Percentiles rank a stretch among this genome's conserved stretches.
phyloP scores from a whole-genome alignment of 305 asterid species.

The Ilex paraguariensis region DNA sequence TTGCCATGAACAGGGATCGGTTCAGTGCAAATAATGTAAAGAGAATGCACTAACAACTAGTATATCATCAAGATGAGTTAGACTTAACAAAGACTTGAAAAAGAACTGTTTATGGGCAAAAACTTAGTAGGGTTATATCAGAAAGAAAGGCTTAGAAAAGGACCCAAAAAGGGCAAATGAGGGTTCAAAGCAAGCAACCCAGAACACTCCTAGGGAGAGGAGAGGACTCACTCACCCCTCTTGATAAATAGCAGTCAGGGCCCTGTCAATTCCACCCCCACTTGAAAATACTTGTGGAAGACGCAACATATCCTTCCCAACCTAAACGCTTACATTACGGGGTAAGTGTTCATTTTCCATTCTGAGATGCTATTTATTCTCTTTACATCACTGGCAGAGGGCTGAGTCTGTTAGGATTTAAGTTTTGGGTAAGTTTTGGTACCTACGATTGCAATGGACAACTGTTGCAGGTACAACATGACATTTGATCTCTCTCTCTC shows the following conservation, averaged over 20 bases:
- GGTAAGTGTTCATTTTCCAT: conserved; percentile 14
- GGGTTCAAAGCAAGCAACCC: no score
- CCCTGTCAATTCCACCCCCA: not conserved
- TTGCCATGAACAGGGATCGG: no score
- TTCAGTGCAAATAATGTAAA: no score
- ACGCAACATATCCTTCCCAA: conserved; percentile 9
- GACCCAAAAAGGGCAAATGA: no score
- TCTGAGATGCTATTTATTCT: conserved; percentile 3
- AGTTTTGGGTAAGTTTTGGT: conserved; percentile 1
- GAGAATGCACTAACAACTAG: no score
- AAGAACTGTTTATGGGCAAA: no score
- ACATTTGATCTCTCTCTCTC: conserved; percentile 1
- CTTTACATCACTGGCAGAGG: not conserved
- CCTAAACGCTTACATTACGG: conserved; percentile 8
- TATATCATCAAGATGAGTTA: no score
- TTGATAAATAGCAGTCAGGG: not conserved
- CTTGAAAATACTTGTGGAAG: conserved; percentile 11
- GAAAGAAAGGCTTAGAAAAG: no score
- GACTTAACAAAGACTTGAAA: no score
- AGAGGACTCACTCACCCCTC: not conserved
- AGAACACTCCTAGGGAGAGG: no score
- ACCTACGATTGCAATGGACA: conserved; percentile 14
- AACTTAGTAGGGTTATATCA: no score
- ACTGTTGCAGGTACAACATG: conserved; percentile 10
- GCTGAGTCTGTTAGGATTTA: not conserved